phyloP scores from a whole-genome alignment of 495 filamentous ascomycete species.

The Mytilinidion resinicola region DNA sequence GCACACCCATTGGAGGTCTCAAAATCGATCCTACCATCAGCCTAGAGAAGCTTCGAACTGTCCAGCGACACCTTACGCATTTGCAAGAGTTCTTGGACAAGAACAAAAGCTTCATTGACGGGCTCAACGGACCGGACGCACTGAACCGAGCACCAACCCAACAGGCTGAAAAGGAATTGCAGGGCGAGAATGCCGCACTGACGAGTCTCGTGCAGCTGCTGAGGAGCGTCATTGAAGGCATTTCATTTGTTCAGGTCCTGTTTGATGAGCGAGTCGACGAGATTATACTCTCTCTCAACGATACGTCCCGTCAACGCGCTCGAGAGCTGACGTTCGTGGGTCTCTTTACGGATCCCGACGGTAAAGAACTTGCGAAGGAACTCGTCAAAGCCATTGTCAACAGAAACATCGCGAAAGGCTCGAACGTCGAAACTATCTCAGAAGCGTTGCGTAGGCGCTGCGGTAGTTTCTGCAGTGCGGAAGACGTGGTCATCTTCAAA shows the following conservation, averaged over 20 bases:
- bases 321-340: constrained; percentile 74
- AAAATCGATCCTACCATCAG: constrained; percentile 48
- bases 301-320: constrained; percentile 58
- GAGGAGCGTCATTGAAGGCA: constrained; percentile 83
- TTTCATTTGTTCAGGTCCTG: constrained; percentile 86
- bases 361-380: constrained; percentile 89
- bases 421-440: constrained; percentile 94
- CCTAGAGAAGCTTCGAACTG: constrained; percentile 57
- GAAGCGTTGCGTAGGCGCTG: constrained; percentile 86
- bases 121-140: constrained; percentile 78
- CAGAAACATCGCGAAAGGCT: constrained; percentile 87
- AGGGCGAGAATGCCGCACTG: constrained; percentile 88
- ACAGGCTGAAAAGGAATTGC: constrained; percentile 82
- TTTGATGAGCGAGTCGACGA: constrained; percentile 90
- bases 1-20: constrained; percentile 52
- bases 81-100: constrained; percentile 72
- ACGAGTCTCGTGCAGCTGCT: constrained; percentile 77
- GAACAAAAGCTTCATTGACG: constrained; percentile 87
- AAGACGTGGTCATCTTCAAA: constrained; percentile 96
- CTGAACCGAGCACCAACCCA: constrained; percentile 62
- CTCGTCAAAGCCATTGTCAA: constrained; percentile 98
- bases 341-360: constrained; percentile 70
- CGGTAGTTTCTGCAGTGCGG: constrained; percentile 92
- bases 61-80: constrained; percentile 74
- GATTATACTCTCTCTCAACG: constrained; percentile 74